Base-by-base conservation (phyloP, 768 basidiomycete species). In the Mycena crocata region DNA sequence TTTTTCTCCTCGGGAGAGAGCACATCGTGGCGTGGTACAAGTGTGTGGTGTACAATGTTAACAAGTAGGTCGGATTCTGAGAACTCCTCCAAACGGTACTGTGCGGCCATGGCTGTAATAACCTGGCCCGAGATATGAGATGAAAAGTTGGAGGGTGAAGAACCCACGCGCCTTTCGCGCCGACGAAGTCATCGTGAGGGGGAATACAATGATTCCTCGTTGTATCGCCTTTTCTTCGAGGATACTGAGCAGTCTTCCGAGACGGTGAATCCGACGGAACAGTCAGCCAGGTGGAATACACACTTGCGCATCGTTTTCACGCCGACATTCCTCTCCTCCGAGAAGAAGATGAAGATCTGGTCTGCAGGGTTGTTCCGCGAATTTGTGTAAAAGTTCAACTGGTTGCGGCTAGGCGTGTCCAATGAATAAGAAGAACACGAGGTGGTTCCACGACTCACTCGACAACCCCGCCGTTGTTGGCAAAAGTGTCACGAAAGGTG, bases 301-400 rank as follows among this genome's bases (percentile, higher is more conserved):
- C 77, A 98, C 97, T 95, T 97, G 82, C 96, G 85, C 95, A 99
- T 98, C 5, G 96, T 95, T 80, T 98, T 97, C 46, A 99, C 95
- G 64, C 96, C 94, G 9, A 99, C 98, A 73, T 94, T 95, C 78
- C 84, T 88, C 79, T 99, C 98, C 49, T 96, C 95, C n/a, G 95
- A 90, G 80, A 97, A 99, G 78, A 93, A 98, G 23, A 99, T 84
- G 72, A 94, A 99, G 73, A 99, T 94, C 78, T 93, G 92, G 72
- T 95, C 91, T 12, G 81, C 78, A 28, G 88, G 83, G 71, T 93
- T 90, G 15, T 83, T 80, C 64, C 83, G 82, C 19, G 89, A 88
- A 70, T 92, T 90, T 14, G 95, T 95, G 79, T 90, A 94, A 84
- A 98, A 99, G 77, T 94, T 94, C 73, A 99, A 86, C 70, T 90